Evolutionary conservation across 2,329 filamentous ascomycete genomes (phyloP).

Genomic region (Coniosporium tulheliwenetii): DNA sequence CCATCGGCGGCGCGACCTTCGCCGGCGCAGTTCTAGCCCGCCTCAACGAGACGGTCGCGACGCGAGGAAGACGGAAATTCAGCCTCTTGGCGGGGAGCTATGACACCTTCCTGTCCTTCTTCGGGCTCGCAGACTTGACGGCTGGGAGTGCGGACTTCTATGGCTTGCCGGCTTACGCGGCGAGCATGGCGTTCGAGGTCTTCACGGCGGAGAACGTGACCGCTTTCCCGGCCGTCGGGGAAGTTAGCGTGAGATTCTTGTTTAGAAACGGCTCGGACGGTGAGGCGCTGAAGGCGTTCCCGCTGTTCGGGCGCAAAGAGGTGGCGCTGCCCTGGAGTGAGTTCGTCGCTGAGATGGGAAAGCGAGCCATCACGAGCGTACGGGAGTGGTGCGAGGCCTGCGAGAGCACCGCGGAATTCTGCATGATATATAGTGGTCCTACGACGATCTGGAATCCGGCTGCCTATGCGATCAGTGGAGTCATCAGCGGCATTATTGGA

Average conservation of each 20-base stretch:
- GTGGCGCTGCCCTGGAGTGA: constrained; percentile 49
- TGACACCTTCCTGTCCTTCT: constrained; percentile 44
- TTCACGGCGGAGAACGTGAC: constrained; percentile 28
- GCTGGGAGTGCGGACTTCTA: constrained; percentile 46
- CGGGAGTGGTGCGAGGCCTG: constrained; percentile 60
- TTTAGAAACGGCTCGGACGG: constrained; percentile 42
- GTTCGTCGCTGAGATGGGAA: constrained; percentile 47
- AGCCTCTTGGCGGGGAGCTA: constrained; percentile 47
- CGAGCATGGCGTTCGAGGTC: constrained; percentile 64
- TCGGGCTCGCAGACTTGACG: constrained; percentile 39
- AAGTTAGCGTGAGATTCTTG: constrained; percentile 43
- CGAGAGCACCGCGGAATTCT: constrained; percentile 54
- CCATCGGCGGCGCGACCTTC: constrained; percentile 31
- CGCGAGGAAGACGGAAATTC: constrained; percentile 23
- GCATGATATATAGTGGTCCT: background rate
- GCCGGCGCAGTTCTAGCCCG: constrained; percentile 28
- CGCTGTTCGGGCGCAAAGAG: constrained; percentile 42
- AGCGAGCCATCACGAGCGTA: constrained; percentile 51
- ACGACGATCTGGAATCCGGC: constrained; percentile 15
- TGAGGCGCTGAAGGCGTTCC: constrained; percentile 35
- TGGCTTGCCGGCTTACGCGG: constrained; percentile 71
- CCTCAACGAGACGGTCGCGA: constrained; percentile 26
- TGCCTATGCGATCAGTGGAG: constrained; percentile 13
- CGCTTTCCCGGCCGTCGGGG: constrained; percentile 27
- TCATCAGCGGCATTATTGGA: too few relatives aligned